Conservation (phyloP, 2,329 filamentous ascomycete genomes). For the Trichoderma polysporum region DNA sequence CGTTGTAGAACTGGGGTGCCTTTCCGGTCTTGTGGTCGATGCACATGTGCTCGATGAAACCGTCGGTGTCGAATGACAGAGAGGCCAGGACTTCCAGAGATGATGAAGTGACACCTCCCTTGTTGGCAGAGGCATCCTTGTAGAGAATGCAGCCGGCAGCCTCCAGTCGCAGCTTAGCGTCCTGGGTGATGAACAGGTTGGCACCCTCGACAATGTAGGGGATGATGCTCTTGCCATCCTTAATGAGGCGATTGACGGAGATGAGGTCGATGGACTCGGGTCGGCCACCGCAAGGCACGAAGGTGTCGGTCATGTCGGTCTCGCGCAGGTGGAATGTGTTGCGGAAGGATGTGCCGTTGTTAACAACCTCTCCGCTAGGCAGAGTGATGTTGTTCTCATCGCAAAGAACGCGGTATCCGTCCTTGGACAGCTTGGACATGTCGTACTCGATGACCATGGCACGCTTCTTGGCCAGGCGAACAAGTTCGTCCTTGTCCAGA, state of each 20-base stretch:
- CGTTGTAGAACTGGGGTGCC: conserved; percentile 85
- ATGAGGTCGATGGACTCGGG: conserved; percentile 95
- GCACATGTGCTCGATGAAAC: conserved; percentile 94
- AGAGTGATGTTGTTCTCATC: conserved; percentile 89
- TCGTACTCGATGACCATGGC: conserved; percentile 91
- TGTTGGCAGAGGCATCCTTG: conserved; percentile 98
- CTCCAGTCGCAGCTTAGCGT: conserved; percentile 92
- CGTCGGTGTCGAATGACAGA: conserved; percentile 86
- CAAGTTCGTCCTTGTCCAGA: conserved; percentile 77
- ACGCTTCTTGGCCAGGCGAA: conserved; percentile 80
- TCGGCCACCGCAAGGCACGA: conserved; percentile 94
- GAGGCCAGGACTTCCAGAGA: conserved; percentile 95
- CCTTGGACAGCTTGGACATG: conserved; percentile 74
- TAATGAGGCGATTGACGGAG: conserved; percentile 82
- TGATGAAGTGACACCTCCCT: conserved; percentile 96
- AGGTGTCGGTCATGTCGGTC: conserved; percentile 74
- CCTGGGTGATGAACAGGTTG: conserved; percentile 98
- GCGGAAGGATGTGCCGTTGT: conserved; percentile 92
- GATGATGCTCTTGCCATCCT: conserved; percentile 80
- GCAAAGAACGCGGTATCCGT: conserved; percentile 88
- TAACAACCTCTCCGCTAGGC: conserved; percentile 79
- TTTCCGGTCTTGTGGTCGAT: conserved; percentile 65
- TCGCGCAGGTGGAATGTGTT: conserved; percentile 94
- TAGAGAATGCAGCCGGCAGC: conserved; percentile 92
- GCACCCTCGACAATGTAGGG: conserved; percentile 97